Conservation (phyloP, 768 basidiomycete genomes). For the Xerocomus brunneocitrinus region DNA sequence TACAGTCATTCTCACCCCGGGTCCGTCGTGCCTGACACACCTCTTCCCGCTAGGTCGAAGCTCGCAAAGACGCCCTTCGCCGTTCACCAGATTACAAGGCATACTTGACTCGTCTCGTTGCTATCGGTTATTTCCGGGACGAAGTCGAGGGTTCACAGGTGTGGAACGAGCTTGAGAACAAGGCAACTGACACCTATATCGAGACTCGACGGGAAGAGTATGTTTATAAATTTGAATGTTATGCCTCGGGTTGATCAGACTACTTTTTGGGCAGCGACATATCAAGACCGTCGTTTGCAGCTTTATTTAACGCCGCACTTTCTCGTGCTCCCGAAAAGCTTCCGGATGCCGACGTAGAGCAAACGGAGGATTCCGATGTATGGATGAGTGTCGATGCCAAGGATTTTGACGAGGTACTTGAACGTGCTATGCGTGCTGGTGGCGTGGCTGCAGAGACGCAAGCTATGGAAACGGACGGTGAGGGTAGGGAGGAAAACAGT, state of each 20-base stretch:
- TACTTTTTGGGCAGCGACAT: slow-evolving; percentile 39
- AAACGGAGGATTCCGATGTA: slow-evolving; percentile 67
- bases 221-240: slow-evolving; percentile 24
- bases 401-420: slow-evolving; percentile 72
- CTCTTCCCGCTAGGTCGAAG: slow-evolving; percentile 44
- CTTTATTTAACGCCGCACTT: slow-evolving; percentile 63
- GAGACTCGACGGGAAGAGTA: slow-evolving; percentile 64
- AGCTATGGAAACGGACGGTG: slow-evolving; percentile 49
- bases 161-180: slow-evolving; percentile 71
- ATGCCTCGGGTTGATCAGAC: slow-evolving; percentile 1
- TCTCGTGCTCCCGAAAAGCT: slow-evolving; percentile 33
- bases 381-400: slow-evolving; percentile 84
- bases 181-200: slow-evolving; percentile 65
- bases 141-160: slow-evolving; percentile 72
- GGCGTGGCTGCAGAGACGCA: slow-evolving; percentile 20
- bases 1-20: not conserved
- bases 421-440: slow-evolving; percentile 31
- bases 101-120: slow-evolving; percentile 64
- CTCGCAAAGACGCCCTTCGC: slow-evolving; percentile 61
- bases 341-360: slow-evolving; percentile 10
- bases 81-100: slow-evolving; percentile 62
- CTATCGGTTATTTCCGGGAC: slow-evolving; percentile 70
- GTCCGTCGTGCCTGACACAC: not conserved
- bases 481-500: slow-evolving; percentile 34
- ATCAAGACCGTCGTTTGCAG: slow-evolving; percentile 71